Base-by-base conservation (phyloP, 148 eudicot species). In the Amaranthus palmeri region DNA sequence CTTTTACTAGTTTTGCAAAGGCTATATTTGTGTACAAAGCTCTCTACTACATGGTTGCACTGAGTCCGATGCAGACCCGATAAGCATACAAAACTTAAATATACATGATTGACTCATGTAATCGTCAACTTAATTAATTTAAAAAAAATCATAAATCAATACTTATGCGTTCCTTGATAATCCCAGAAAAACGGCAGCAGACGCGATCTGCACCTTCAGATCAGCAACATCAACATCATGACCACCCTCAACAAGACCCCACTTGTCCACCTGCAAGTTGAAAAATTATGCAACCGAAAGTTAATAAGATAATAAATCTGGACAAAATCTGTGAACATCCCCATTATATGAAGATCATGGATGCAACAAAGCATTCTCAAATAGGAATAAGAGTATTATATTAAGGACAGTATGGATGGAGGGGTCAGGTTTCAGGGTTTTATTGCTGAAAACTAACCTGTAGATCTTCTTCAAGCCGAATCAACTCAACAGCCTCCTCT, bases 231-330 rank as follows among this genome's bases (percentile, higher is more conserved):
- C 98, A 76, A 93, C 61, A 78, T 93, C 98, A 81, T 93, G 98
- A 71, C 98, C 98, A 49, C 98, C 98, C 86, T 93, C 98, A 72
- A 93, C 98, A 62, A 93, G 84, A 83, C 98, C 98, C 96, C 97
- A 91, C 61, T 78, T 81, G 71, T 88, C 95, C 65, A 93, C 89
- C 95, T 90, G 85, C 65, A 79, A 51, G 49, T 58, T 54, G 2
- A 50, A 68, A 73, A 17, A 18, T 15, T 13, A 15, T 57, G 7
- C 10, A 67, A 13, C 36, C 36, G 65, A 2, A 44, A 52, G 43
- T 17, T 17, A 10, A 40, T 46, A 1, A 42, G 2, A 63, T 5
- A 61, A 61, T 10, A 40, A 9, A 13, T 61, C n/a, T 41, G 42
- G 13, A 44, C 66, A 62, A 17, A 43, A 42, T 62, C 4, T 36